These are phyloP conservation scores for Sugiyamaella americana DNA, from an alignment of 805 yeast species.

Conservation along the genomic window DNA sequence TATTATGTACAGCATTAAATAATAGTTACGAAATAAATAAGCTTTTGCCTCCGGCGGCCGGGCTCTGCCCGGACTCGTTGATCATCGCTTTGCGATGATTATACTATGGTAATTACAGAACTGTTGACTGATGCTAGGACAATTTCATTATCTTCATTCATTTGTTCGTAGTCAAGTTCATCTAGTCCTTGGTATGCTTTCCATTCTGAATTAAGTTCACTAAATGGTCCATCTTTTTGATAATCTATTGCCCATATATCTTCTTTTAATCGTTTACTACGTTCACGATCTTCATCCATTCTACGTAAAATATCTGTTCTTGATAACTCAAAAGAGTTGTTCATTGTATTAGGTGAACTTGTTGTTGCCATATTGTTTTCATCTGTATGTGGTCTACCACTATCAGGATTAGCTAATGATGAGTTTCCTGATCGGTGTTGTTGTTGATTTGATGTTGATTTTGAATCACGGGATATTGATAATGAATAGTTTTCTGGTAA, in stretches of 20 bases:
- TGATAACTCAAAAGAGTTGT: conserved; percentile 23
- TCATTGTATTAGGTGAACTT: background rate
- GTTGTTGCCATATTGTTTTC: background rate
- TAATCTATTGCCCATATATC: conserved; percentile 58
- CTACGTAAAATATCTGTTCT: conserved; percentile 59
- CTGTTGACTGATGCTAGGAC: conserved; percentile 30
- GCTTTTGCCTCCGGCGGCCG: no score
- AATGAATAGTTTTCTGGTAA: background rate
- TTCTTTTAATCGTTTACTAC: conserved; percentile 77
- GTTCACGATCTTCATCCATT: conserved; percentile 90
- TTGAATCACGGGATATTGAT: background rate
- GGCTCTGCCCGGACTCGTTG: no score
- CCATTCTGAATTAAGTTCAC: conserved; percentile 49
- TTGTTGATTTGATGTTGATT: background rate
- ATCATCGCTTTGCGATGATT: no score
- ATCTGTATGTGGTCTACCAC: background rate
- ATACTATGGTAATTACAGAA: no score
- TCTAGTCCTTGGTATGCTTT: conserved; percentile 30
- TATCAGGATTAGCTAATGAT: background rate
- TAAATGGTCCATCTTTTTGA: conserved; percentile 36
- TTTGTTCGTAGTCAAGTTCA: conserved; percentile 44
- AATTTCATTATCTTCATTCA: conserved; percentile 50
- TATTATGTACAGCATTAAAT: no score
- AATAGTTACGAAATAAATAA: no score
- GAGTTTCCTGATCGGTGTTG: background rate